phyloP scores from a whole-genome alignment of 768 basidiomycete species.

The Baorangia bicolor region DNA sequence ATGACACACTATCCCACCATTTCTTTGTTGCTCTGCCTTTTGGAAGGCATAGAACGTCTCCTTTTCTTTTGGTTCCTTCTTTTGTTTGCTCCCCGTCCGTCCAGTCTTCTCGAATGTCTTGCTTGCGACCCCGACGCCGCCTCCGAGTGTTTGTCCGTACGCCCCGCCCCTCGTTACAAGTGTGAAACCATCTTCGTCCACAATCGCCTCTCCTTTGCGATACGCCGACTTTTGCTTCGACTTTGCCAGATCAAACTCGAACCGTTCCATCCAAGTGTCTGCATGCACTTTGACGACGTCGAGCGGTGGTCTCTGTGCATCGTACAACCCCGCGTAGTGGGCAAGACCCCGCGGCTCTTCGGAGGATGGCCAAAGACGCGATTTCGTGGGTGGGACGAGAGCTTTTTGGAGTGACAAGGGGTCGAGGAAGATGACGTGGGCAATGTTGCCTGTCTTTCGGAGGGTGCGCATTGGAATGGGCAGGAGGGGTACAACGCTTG shows the following conservation, averaged over 20 bases:
- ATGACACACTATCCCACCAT: constrained; percentile 47
- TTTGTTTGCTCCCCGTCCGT: constrained; percentile 39
- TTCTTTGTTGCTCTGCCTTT: constrained; percentile 82
- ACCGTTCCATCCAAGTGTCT: constrained; percentile 72
- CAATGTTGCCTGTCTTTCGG: constrained; percentile 62
- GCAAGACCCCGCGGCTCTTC: constrained; percentile 66
- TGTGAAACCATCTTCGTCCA: constrained; percentile 95
- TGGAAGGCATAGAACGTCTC: constrained; percentile 89
- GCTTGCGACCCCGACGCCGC: constrained; percentile 65
- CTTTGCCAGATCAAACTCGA: constrained; percentile 62
- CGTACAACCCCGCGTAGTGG: constrained; percentile 68
- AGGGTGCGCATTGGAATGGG: constrained; percentile 49
- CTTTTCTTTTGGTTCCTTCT: constrained; percentile 66
- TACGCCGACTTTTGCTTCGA: constrained; percentile 63
- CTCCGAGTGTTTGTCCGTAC: constrained; percentile 85
- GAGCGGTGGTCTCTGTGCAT: constrained; percentile 71
- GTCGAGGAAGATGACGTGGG: constrained; percentile 75
- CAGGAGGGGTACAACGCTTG: constrained; percentile 63
- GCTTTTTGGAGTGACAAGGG: constrained; percentile 67
- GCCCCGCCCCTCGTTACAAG: constrained; percentile 91
- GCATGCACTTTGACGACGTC: constrained; percentile 74
- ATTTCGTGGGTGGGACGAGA: constrained; percentile 49
- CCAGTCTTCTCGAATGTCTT: constrained; percentile 50
- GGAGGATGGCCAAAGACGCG: constrained; percentile 62
- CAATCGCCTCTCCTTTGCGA: constrained; percentile 81